These are phyloP conservation scores for Castanopsis chinensis DNA, from an alignment of 306 rosid genomes.

Conservation along the genomic window DNA sequence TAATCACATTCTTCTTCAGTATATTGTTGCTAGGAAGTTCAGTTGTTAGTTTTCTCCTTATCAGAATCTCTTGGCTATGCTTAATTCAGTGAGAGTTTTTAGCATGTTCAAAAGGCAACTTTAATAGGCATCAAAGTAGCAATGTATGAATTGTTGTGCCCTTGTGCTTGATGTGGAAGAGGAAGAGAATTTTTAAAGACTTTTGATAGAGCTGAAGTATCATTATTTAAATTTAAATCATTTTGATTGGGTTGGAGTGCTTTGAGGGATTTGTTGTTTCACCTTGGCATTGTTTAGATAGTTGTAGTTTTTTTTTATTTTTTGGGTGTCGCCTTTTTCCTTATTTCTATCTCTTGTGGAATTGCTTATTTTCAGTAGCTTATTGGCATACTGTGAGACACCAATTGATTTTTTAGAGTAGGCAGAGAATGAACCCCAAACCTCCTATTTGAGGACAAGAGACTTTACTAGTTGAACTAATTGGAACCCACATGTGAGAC, in stretches of 20 bases:
- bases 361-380: too few relatives aligned
- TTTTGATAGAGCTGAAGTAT: background rate
- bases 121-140: background rate
- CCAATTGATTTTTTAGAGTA: too few relatives aligned
- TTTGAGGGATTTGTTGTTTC: too few relatives aligned
- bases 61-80: background rate
- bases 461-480: too few relatives aligned
- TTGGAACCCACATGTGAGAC: too few relatives aligned
- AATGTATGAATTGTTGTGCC: background rate
- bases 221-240: background rate
- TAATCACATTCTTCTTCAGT: background rate
- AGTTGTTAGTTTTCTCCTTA: background rate
- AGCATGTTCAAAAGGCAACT: background rate
- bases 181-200: background rate
- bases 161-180: background rate
- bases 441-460: too few relatives aligned
- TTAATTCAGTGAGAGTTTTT: background rate
- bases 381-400: too few relatives aligned
- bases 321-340: background rate
- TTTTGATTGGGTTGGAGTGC: background rate
- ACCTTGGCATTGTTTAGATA: too few relatives aligned
- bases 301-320: background rate
- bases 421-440: too few relatives aligned
- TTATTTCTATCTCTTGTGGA: background rate
- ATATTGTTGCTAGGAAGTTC: background rate